A percentile compares a stretch with the other conserved stretches of the same genome.
Conservation (phyloP, 176 grass and related monocot species). For the Aegilops tauschii region DNA sequence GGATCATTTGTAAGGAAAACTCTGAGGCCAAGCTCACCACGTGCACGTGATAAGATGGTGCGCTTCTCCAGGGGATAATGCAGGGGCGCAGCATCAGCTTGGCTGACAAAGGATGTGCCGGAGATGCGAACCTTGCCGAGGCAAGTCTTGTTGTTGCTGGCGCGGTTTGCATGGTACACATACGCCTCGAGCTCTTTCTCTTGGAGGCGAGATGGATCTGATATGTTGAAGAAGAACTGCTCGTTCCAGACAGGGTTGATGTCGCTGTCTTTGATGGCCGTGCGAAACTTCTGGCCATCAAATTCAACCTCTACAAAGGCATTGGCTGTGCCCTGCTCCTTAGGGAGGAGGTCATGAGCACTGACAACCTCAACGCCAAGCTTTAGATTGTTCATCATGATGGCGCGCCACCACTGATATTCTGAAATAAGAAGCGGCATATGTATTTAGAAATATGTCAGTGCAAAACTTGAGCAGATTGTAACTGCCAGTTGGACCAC, state of each 20-base stretch:
- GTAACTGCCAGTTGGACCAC: slow-evolving; percentile 1
- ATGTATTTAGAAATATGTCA: background rate
- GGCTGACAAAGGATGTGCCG: slow-evolving; percentile 68
- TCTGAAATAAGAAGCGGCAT: slow-evolving; percentile 30
- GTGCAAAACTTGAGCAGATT: slow-evolving; percentile 7
- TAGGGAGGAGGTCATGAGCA: slow-evolving; percentile 69
- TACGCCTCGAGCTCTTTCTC: slow-evolving; percentile 61
- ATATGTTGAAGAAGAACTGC: slow-evolving; percentile 73
- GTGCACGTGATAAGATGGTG: slow-evolving; percentile 54
- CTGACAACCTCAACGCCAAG: slow-evolving; percentile 73
- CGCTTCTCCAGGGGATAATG: slow-evolving; percentile 84
- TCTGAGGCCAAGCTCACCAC: slow-evolving; percentile 76
- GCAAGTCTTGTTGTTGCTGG: slow-evolving; percentile 49
- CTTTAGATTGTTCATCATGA: slow-evolving; percentile 66
- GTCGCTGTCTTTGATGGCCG: slow-evolving; percentile 64
- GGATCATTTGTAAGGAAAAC: slow-evolving; percentile 90
- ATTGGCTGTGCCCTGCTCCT: slow-evolving; percentile 60
- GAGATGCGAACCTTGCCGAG: slow-evolving; percentile 70
- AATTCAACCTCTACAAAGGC: slow-evolving; percentile 79
- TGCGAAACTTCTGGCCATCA: slow-evolving; percentile 73
- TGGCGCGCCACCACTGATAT: background rate
- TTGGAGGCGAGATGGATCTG: slow-evolving; percentile 60
- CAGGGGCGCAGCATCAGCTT: slow-evolving; percentile 45
- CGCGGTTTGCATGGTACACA: slow-evolving; percentile 60
- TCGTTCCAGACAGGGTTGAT: slow-evolving; percentile 81